These are phyloP conservation scores for Zea mays DNA, from an alignment of 176 grass and related monocot genomes.

Conservation along the genomic window DNA sequence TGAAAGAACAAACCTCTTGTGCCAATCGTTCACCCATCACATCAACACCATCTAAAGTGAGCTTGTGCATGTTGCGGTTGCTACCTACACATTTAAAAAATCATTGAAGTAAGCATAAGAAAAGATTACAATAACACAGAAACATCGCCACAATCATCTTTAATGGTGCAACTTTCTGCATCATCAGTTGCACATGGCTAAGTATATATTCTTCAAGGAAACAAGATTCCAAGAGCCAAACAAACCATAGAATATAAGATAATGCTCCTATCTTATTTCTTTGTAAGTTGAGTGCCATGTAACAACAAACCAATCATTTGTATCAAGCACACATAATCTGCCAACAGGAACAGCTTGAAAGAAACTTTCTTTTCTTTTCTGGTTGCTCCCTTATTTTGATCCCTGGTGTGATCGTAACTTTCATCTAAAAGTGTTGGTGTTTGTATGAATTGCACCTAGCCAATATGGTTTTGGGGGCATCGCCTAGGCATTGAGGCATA, in stretches of 20 bases:
- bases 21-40: slow-evolving; percentile 92
- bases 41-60: slow-evolving; percentile 95
- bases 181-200: slow-evolving; percentile 26
- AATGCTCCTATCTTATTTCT: neutral
- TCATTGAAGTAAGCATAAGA: slow-evolving; percentile 14
- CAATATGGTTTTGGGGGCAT: neutral
- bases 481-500: neutral
- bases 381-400: neutral
- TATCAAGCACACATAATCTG: slow-evolving; percentile 5
- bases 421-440: neutral
- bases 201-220: slow-evolving; percentile 21
- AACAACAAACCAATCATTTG: slow-evolving; percentile 14
- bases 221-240: slow-evolving; percentile 3
- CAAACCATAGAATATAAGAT: slow-evolving; percentile 24
- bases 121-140: slow-evolving; percentile 9
- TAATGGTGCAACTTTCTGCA: slow-evolving; percentile 15
- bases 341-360: slow-evolving; percentile 11
- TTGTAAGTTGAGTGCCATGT: neutral
- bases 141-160: slow-evolving; percentile 5
- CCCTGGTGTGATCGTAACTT: neutral
- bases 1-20: slow-evolving; percentile 69
- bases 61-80: slow-evolving; percentile 75
- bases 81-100: slow-evolving; percentile 59
- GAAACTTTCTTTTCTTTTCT: neutral
- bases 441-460: neutral